Base-by-base conservation (phyloP, 306 rosid genomes). In the Rosa multiflora region DNA sequence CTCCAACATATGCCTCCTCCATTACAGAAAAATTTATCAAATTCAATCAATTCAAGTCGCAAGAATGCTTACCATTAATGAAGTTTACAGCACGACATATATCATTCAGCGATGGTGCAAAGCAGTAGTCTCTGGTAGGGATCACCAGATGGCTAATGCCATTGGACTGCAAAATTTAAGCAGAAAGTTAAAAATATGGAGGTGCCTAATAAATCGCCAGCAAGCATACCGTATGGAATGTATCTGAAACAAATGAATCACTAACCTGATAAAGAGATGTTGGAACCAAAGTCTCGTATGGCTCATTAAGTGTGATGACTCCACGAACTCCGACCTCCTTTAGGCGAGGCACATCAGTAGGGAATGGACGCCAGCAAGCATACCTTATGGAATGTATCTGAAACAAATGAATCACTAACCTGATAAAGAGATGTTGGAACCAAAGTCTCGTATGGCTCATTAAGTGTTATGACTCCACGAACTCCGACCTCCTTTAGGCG, bases 61-160 rank as follows among this genome's bases (percentile, higher is more conserved):
- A 40, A 67, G 7, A 78, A 75, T 51, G 78, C 86, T 76, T 61
- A 93, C 99, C 82, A 71, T 91, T 93, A 74, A 96, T 96, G 83
- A 96, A 96, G 77, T 83, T 78, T 73, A 93, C 97, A 78, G 96
- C 99, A 35, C 79, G 79, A 69, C 82, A 8, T 56, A 91, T 81
- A 71, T 91, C 87, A 79, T 67, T 75, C 49, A 90, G 77, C n/a
- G 91, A 85, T 70, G 99, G 99, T 12, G 99, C 99, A 84, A 96
- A 96, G 79, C 93, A 96, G 80, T 96, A 96, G 76, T 96, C 99
- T 89, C 98, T 91, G 10, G 98, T 96, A n/a, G 98, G 96, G 72
- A 96, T 88, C 76, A 94, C 96, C 75, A 96, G 84, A 88, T 96
- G 99, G 78, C 86, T 93, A 85, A 96, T 93, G 67, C 89, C 98